These are phyloP conservation scores for Postia placenta DNA, from an alignment of 768 basidiomycete species.

Conservation along the genomic window DNA sequence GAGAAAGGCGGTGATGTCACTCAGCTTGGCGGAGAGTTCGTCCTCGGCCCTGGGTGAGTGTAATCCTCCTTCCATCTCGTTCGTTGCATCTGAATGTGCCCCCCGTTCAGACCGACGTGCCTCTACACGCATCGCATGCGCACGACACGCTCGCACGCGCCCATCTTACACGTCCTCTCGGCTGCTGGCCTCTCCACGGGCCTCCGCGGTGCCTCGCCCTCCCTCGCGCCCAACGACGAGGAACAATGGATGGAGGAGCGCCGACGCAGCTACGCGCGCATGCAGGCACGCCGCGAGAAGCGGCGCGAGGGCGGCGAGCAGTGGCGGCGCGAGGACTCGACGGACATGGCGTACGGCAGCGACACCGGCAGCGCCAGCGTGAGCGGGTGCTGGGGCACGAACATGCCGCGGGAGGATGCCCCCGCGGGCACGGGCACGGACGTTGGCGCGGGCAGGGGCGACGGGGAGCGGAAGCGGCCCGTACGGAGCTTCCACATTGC, in stretches of 20 bases:
- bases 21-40: conserved; percentile 90
- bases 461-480: conserved; percentile 5
- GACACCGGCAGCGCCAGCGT: conserved; percentile 14
- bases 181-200: conserved; percentile 41
- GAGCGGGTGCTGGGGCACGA: conserved; percentile 14
- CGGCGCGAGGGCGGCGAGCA: conserved; percentile 16
- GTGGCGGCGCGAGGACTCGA: conserved; percentile 4
- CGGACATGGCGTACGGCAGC: conserved; percentile 11
- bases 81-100: neutral
- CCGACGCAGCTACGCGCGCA: conserved; percentile 28
- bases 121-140: conserved; percentile 85
- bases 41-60: conserved; percentile 56
- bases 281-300: conserved; percentile 25
- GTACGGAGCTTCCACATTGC: conserved; percentile 12
- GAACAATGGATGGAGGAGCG: conserved; percentile 34
- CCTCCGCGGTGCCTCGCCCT: conserved; percentile 5
- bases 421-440: neutral
- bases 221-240: conserved; percentile 18
- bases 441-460: neutral
- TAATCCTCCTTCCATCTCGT: neutral
- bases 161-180: conserved; percentile 61
- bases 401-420: conserved; percentile 7
- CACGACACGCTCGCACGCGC: conserved; percentile 64
- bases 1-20: conserved; percentile 69
- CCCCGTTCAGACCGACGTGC: conserved; percentile 49